A percentile compares a stretch with the other conserved stretches of the same genome.
phyloP scores from a whole-genome alignment of 2,329 filamentous ascomycete genomes.

The Apiospora arundinis region DNA sequence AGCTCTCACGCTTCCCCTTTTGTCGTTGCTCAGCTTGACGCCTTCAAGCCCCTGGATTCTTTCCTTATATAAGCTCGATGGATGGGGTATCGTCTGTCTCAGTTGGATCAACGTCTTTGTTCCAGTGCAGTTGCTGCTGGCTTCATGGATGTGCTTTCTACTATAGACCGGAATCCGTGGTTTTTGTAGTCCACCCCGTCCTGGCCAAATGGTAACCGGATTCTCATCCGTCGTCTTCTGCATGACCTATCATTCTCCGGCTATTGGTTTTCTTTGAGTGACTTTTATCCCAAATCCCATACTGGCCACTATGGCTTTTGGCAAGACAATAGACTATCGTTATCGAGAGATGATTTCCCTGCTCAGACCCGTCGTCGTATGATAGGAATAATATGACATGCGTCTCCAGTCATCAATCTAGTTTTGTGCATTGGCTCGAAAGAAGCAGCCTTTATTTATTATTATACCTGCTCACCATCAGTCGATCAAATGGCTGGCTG shows the following conservation, averaged over 20 bases:
- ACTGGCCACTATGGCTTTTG: constrained; percentile 1
- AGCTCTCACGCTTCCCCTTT: background rate
- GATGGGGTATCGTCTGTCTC: background rate
- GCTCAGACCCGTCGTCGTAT: background rate
- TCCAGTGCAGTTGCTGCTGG: constrained; percentile 16
- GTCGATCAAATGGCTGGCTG: background rate
- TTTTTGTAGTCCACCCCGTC: background rate
- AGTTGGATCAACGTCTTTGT: background rate
- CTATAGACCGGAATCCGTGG: background rate
- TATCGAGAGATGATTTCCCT: background rate
- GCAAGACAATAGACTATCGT: constrained; percentile 13
- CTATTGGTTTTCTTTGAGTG: background rate
- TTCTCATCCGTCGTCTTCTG: background rate
- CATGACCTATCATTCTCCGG: background rate
- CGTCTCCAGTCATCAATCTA: background rate
- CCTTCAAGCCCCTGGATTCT: background rate
- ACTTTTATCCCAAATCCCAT: background rate
- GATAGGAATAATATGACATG: constrained; percentile 12
- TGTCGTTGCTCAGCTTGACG: background rate
- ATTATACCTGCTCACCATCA: background rate
- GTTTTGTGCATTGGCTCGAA: background rate
- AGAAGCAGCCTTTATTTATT: background rate
- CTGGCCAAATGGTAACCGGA: background rate
- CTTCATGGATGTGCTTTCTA: background rate
- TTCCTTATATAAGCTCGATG: background rate